phyloP scores from a whole-genome alignment of 2,329 filamentous ascomycete genomes.

The Talaromyces sp. region DNA sequence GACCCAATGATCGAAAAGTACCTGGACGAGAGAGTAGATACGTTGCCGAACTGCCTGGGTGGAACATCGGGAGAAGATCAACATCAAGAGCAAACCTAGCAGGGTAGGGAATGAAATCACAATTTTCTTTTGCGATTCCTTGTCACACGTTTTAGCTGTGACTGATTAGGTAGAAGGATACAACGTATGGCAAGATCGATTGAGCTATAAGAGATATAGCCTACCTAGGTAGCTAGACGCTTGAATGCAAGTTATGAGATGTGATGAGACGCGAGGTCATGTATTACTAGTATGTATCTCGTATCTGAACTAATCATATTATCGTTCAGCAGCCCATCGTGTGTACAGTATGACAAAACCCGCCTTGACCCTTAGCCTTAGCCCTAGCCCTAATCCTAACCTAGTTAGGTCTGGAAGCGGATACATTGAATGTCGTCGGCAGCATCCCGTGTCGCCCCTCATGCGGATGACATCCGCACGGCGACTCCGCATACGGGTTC shows the following conservation, averaged over 20 bases:
- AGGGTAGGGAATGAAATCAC: not conserved
- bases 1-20: too few relatives aligned
- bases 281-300: not conserved
- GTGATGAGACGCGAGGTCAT: not conserved
- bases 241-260: not conserved
- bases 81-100: not conserved
- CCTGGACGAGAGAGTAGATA: not conserved
- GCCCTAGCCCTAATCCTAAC: not conserved
- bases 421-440: not conserved
- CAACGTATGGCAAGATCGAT: not conserved
- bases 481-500: not conserved
- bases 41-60: not conserved
- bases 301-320: not conserved
- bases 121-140: not conserved
- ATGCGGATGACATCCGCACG: not conserved
- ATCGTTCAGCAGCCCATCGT: not conserved
- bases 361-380: not conserved
- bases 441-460: not conserved
- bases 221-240: not conserved
- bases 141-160: not conserved
- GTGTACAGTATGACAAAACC: not conserved
- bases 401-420: not conserved
- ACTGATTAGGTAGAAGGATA: not conserved
- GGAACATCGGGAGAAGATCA: not conserved
- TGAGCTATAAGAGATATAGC: not conserved